Evolutionary conservation across 371 early-diverging fungal genomes (phyloP), one percentile per base, ranked within the genome.

Genomic region (Cokeromyces recurvatus): DNA sequence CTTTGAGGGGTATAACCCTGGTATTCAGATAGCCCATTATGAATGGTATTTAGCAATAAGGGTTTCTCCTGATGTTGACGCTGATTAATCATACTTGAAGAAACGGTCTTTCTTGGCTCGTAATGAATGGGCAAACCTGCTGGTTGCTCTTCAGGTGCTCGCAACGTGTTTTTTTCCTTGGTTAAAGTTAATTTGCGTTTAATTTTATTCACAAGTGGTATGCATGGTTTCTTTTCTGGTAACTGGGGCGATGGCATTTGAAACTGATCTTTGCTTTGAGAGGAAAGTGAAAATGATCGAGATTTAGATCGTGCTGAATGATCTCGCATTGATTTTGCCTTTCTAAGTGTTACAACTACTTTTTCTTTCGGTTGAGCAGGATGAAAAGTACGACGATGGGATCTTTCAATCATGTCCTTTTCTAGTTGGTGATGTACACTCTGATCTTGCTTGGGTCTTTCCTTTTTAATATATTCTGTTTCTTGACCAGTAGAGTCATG

Each of bases 1-100:
- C 32, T 39, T 10, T 39, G 59, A 19, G 24, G 49, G 15, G 32
- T 25, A 46, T 59, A 59, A 10, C 59, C 59, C 19, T 59, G 59
- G 42, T 59, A 59, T 16, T 48, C 59, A 14, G 48, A 32, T 15
- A 53, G 38, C 1, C 42, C 27, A 24, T 32, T 44, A 38, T 32
- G 23, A n/a, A n/a, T n/a, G n/a, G n/a, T n/a, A n/a, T n/a, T n/a
- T n/a, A n/a, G n/a, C n/a, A n/a, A n/a, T n/a, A n/a, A n/a, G n/a
- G n/a, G n/a, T n/a, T n/a, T n/a, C n/a, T n/a, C n/a, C 1, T 10
- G n/a, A 24, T 2, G 16, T 1, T 23, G 3, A 14, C n/a, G 16
- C 10, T 40, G 20, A n/a, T 45, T 32, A 27, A 5, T 1, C 2
- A 43, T 15, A 11, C 37, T 43, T 1, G 54, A 54, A 3, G 54